Conservation (phyloP, 2,329 filamentous ascomycete species). For the Fusarium clavum region DNA sequence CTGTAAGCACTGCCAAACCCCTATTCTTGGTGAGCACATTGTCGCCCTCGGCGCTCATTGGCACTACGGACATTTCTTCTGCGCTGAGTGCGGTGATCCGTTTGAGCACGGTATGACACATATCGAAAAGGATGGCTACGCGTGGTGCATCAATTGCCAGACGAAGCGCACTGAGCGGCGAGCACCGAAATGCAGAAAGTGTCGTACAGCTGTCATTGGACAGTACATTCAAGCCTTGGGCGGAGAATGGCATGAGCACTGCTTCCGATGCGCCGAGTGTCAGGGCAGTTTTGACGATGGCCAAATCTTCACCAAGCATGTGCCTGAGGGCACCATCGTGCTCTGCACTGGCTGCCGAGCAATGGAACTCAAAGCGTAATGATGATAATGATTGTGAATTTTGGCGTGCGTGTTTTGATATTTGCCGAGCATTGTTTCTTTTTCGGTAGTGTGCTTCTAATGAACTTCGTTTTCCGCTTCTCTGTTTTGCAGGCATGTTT, state of each 20-base stretch:
- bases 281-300: conserved; percentile 71
- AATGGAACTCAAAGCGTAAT: conserved; percentile 67
- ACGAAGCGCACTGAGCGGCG: conserved; percentile 90
- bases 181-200: conserved; percentile 88
- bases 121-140: conserved; percentile 96
- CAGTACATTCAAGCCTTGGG: conserved; percentile 90
- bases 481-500: conserved; percentile 3
- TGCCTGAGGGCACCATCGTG: conserved; percentile 62
- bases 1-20: conserved; percentile 96
- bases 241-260: conserved; percentile 91
- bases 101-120: conserved; percentile 79
- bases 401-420: conserved; percentile 28
- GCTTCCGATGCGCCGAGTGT: conserved; percentile 82
- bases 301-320: conserved; percentile 71
- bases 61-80: conserved; percentile 99
- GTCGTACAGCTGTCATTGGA: conserved; percentile 85
- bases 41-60: conserved; percentile 95
- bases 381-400: conserved; percentile 26
- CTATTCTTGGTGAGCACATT: conserved; percentile 94
- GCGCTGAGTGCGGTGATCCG: conserved; percentile 96
- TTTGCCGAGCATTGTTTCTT: conserved; percentile 13
- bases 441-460: conserved; percentile 8
- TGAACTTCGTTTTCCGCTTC: conserved; percentile 9
- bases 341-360: conserved; percentile 72
- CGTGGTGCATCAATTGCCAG: conserved; percentile 95